Evolutionary conservation across 2,329 filamentous ascomycete genomes (phyloP).

Genomic region (Phyllosticta capitalensis): DNA sequence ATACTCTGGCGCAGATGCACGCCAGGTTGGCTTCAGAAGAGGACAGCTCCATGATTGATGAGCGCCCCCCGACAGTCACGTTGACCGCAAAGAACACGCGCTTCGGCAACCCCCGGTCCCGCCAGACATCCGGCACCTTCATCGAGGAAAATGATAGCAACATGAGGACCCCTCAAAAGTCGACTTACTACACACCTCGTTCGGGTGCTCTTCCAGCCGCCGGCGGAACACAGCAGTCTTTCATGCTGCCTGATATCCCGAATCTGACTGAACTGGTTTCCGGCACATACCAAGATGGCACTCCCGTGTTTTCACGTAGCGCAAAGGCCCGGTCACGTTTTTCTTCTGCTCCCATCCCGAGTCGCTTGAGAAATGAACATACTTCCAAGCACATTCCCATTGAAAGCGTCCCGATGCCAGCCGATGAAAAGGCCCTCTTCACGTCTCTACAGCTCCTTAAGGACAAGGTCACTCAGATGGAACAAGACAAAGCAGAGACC

Average conservation of each 20-base stretch:
- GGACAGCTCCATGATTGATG: conserved; percentile 41
- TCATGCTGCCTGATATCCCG: conserved; percentile 50
- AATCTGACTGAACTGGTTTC: conserved; percentile 54
- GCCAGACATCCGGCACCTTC: conserved; percentile 31
- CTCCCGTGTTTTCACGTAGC: conserved; percentile 45
- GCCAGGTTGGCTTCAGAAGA: conserved; percentile 44
- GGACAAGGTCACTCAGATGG: conserved; percentile 47
- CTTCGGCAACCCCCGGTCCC: conserved; percentile 36
- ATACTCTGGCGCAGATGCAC: conserved; percentile 47
- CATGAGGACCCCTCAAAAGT: conserved; percentile 16
- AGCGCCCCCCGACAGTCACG: conserved; percentile 38
- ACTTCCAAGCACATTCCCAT: conserved; percentile 34
- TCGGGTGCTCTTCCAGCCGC: conserved; percentile 24
- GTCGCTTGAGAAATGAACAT: conserved; percentile 6
- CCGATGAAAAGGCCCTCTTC: conserved; percentile 55
- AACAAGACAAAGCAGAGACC: conserved; percentile 44
- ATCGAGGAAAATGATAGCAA: conserved; percentile 4
- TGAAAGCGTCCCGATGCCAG: conserved; percentile 46
- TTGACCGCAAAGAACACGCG: conserved; percentile 42
- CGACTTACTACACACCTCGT: conserved; percentile 16
- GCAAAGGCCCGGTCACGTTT: conserved; percentile 46
- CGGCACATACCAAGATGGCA: conserved; percentile 48
- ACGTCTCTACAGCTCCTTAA: conserved; percentile 50
- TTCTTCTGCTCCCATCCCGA: conserved; percentile 34
- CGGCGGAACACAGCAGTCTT: conserved; percentile 47